phyloP scores from a whole-genome alignment of 1,139 yeast species.

The Neolecta irregularis region DNA sequence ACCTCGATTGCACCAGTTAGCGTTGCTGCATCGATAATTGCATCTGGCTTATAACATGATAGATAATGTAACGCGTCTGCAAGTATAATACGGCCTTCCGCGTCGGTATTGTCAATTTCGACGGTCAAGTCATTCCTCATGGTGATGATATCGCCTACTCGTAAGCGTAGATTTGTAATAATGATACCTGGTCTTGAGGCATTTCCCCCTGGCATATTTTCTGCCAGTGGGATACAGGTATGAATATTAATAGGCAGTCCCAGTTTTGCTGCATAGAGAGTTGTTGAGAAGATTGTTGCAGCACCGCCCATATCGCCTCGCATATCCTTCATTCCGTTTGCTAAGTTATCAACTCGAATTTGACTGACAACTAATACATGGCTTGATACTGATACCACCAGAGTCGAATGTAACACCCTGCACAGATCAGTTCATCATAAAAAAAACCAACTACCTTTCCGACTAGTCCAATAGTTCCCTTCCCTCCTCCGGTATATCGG shows the following conservation, averaged over 20 bases:
- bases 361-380: constrained; percentile 7
- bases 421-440: too few species aligned
- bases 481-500: too few species aligned
- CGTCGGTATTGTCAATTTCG: constrained; percentile 12
- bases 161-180: too few species aligned
- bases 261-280: constrained; percentile 4
- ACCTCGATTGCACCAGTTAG: constrained; percentile 11
- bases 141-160: constrained; percentile 8
- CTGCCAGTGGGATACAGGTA: constrained; percentile 9
- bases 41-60: constrained; percentile 6
- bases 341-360: constrained; percentile 9
- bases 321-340: not conserved
- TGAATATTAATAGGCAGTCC: constrained; percentile 6
- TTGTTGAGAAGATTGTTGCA: constrained; percentile 9
- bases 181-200: constrained; percentile 11
- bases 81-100: constrained; percentile 12
- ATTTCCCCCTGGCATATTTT: constrained; percentile 8
- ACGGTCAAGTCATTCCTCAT: constrained; percentile 10
- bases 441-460: too few species aligned
- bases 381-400: constrained; percentile 11
- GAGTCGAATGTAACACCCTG: constrained; percentile 12
- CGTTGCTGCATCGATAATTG: constrained; percentile 10
- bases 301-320: constrained; percentile 10
- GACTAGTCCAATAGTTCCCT: too few species aligned
- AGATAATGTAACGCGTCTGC: constrained; percentile 11